A percentile compares a stretch with the other conserved stretches of the same genome.
phyloP scores from a whole-genome alignment of 768 basidiomycete genomes.

The Suillus bovinus region DNA sequence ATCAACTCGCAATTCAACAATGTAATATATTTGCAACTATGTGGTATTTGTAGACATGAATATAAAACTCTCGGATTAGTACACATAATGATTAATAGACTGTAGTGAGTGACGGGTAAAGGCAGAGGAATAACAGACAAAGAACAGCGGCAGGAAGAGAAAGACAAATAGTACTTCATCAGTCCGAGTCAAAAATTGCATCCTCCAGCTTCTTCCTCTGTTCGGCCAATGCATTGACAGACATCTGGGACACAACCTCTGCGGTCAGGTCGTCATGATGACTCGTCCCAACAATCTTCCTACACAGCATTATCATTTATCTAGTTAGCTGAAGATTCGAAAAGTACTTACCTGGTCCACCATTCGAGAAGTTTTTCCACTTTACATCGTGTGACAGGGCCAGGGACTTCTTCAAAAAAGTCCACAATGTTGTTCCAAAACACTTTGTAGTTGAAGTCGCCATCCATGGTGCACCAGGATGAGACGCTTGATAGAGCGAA shows the following conservation, averaged over 20 bases:
- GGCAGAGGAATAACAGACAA: too few relatives aligned
- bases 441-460: conserved; percentile 11
- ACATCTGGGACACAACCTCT: background rate
- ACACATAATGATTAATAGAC: background rate
- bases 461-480: conserved; percentile 10
- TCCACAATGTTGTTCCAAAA: conserved; percentile 20
- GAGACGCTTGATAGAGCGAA: conserved; percentile 15
- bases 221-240: background rate
- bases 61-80: background rate
- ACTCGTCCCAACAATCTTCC: background rate
- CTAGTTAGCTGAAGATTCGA: too few relatives aligned
- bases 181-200: background rate
- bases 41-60: background rate
- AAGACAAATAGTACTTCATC: background rate
- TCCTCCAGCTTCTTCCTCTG: background rate
- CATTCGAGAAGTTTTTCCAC: conserved; percentile 10
- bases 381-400: background rate
- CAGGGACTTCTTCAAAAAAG: conserved; percentile 14
- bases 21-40: too few relatives aligned
- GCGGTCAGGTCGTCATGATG: background rate
- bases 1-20: too few relatives aligned
- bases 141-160: too few relatives aligned
- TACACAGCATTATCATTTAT: background rate
- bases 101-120: too few relatives aligned
- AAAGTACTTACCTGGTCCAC: conserved; percentile 14